A percentile compares a stretch with the other conserved stretches of the same genome.
Evolutionary conservation across 768 basidiomycete species (phyloP).

Genomic region (Phlebiopsis flavidoalba): DNA sequence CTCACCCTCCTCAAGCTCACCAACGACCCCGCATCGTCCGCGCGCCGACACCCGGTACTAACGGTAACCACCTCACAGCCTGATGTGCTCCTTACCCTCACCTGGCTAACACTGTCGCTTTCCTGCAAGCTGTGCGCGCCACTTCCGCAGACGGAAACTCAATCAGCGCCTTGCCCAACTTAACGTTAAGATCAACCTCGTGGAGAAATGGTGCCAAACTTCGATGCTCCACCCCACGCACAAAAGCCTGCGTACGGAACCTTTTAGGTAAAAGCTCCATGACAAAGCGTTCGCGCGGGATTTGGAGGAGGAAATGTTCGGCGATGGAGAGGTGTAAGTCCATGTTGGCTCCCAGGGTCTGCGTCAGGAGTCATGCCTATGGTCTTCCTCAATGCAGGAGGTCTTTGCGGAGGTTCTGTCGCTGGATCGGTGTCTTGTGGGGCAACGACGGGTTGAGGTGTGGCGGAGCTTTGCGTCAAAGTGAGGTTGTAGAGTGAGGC

Average conservation of each 20-base stretch:
- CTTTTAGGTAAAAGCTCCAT: conserved; percentile 22
- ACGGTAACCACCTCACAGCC: conserved; percentile 24
- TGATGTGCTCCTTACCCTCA: conserved; percentile 23
- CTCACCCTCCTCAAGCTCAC: conserved; percentile 25
- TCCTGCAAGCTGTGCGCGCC: conserved; percentile 17
- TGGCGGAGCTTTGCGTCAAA: not conserved
- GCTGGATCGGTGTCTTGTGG: not conserved
- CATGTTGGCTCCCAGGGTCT: conserved; percentile 4
- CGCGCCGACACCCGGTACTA: not conserved
- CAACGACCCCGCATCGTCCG: not conserved
- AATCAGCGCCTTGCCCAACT: conserved; percentile 22
- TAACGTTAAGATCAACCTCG: conserved; percentile 16
- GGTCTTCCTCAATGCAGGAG: not conserved
- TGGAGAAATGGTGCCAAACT: conserved; percentile 6
- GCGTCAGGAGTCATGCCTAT: conserved; percentile 17
- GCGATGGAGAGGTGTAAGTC: not conserved
- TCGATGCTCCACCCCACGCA: conserved; percentile 16
- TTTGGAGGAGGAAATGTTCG: conserved; percentile 4
- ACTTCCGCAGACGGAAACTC: conserved; percentile 15
- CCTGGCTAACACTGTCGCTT: conserved; percentile 17
- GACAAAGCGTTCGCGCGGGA: conserved; percentile 18
- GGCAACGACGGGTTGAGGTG: not conserved
- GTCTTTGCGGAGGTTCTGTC: not conserved
- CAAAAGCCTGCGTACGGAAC: conserved; percentile 19
- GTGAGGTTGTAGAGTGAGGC: not conserved